Conservation (phyloP, 2,329 filamentous ascomycete species). For the Colletotrichum sp. region DNA sequence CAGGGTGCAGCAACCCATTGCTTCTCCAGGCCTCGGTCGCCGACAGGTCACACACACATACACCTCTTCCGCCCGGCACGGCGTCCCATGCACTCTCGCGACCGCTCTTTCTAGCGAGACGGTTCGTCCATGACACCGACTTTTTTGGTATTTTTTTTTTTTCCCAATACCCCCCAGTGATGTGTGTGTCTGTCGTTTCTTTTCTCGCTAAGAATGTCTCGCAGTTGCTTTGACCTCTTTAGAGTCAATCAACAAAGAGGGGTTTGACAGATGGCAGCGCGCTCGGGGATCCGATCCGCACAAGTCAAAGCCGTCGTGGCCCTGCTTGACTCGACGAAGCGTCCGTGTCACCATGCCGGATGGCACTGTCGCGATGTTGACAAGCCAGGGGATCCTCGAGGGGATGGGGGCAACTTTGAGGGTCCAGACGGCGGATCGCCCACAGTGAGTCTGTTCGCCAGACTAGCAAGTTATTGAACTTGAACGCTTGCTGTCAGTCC, state of each 20-base stretch:
- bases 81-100: neutral
- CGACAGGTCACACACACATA: neutral
- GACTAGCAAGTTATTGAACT: neutral
- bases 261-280: neutral
- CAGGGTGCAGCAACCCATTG: neutral
- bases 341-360: slow-evolving; percentile 4
- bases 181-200: neutral
- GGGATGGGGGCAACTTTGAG: neutral
- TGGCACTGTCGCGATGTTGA: slow-evolving; percentile 7
- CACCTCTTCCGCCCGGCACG: neutral
- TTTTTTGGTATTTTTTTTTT: neutral
- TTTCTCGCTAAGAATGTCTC: slow-evolving; percentile 13
- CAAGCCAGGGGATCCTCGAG: slow-evolving; percentile 15
- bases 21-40: neutral
- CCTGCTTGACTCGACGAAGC: slow-evolving; percentile 9
- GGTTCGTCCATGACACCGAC: neutral
- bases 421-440: neutral
- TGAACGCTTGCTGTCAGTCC: neutral
- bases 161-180: neutral
- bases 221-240: slow-evolving; percentile 5
- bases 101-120: neutral
- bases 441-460: slow-evolving; percentile 5
- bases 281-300: neutral
- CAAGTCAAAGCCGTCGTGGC: neutral
- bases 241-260: neutral